Percentiles rank a stretch among this genome's conserved stretches.
Evolutionary conservation across 768 basidiomycete species (phyloP).

Genomic region (Fomitopsis pulvina): DNA sequence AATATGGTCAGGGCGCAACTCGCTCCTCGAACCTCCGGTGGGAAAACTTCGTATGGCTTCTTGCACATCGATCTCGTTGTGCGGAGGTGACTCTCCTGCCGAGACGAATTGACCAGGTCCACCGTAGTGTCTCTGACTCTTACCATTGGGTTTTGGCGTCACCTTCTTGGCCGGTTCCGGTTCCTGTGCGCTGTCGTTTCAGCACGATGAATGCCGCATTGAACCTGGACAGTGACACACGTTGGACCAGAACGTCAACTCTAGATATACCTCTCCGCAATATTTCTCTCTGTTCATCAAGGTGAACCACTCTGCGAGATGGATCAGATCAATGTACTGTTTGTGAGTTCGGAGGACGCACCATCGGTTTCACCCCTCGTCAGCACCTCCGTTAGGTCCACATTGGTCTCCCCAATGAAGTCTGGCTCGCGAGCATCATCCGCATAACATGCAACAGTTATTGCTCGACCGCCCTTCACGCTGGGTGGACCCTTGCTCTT

Average conservation of each 20-base stretch:
- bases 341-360: slow-evolving; percentile 30
- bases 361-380: slow-evolving; percentile 97
- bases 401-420: slow-evolving; percentile 85
- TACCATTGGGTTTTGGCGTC: slow-evolving; percentile 38
- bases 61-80: slow-evolving; percentile 6
- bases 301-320: slow-evolving; percentile 81
- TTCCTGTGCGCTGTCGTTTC: slow-evolving; percentile 39
- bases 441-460: slow-evolving; percentile 86
- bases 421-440: slow-evolving; percentile 95
- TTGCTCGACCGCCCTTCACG: slow-evolving; percentile 65
- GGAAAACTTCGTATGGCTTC: slow-evolving; percentile 9
- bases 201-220: background rate
- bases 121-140: slow-evolving; percentile 64
- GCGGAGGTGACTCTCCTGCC: slow-evolving; percentile 22
- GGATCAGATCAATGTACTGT: slow-evolving; percentile 6
- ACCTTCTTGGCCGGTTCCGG: slow-evolving; percentile 69
- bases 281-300: slow-evolving; percentile 89
- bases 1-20: slow-evolving; percentile 41
- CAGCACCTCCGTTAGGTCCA: slow-evolving; percentile 84
- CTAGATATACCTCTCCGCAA: slow-evolving; percentile 91
- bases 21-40: slow-evolving; percentile 15
- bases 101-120: slow-evolving; percentile 76
- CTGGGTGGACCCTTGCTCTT: slow-evolving; percentile 32
- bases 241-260: slow-evolving; percentile 96
- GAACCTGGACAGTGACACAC: slow-evolving; percentile 35